Base-by-base conservation (phyloP, 306 rosid genomes). In the Echinosophora koreensis region DNA sequence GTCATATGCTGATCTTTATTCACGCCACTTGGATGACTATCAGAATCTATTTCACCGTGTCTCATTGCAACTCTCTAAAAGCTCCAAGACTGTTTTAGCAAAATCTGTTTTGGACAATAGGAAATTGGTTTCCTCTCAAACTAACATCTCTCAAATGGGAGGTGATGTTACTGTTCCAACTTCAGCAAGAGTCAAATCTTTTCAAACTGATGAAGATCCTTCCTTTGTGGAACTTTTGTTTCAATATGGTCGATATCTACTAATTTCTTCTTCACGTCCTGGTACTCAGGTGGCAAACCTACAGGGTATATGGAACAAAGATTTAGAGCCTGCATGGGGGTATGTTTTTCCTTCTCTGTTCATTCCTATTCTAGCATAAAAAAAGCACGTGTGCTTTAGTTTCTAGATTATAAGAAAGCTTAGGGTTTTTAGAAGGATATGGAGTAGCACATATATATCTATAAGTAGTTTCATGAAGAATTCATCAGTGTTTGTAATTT, bases 291-390 rank as follows among this genome's bases (percentile, higher is more conserved):
- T 61, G 38, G 88, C 97, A 67, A 94, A 94, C 71, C 88, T 94
- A 80, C 98, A 94, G 84, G 98, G 98, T 52, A 88, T 94, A 74
- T 94, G 98, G 98, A 94, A 90, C 89, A 67, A 92, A 62, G 86
- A 92, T 17, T 11, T 88, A 37, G 84, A 80, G 72, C 98, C 98
- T 55, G 85, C 93, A 73, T 94, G 98, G 98, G 97, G 90, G 98
- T 94, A 90, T 38, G 93, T 80, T 56, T 62, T 57, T 35, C 68
- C 51, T 49, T 65, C 79, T 39, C 62, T 69, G 37, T 61, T 61
- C 35, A 41, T 49, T 59, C 65, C 70, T 59, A 37, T 52, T 69
- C 56, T 22, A 5, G 41, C 15, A 27, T 27, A 72, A 69, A 27
- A 69, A 65, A 55, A 56, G 2, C 15, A 56, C 10, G 5, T 18